These are phyloP conservation scores for Chlamydomonas sphaeroides DNA, from an alignment of 139 green algal genomes.

Conservation along the genomic window DNA sequence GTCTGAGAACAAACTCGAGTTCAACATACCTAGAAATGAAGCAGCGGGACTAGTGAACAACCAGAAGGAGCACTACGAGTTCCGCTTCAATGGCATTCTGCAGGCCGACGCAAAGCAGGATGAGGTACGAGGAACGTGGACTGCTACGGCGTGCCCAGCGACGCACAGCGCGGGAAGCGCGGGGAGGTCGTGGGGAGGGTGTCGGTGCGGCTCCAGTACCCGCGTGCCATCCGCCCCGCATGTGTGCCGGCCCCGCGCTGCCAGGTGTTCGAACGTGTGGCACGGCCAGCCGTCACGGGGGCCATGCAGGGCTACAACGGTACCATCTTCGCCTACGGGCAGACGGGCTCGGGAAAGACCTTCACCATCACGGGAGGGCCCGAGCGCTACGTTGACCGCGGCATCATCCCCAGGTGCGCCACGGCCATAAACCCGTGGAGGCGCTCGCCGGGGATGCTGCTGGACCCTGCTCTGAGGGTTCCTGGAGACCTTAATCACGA, in stretches of 20 bases:
- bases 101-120: slow-evolving; percentile 83
- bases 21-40: slow-evolving; percentile 58
- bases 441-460: too few species aligned
- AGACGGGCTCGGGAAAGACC: slow-evolving; percentile 84
- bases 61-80: slow-evolving; percentile 79
- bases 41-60: slow-evolving; percentile 84
- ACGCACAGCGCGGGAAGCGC: too few species aligned
- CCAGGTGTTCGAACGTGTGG: slow-evolving; percentile 87
- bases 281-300: slow-evolving; percentile 59
- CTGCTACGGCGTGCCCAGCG: too few species aligned
- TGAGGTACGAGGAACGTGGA: too few species aligned
- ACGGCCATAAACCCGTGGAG: too few species aligned
- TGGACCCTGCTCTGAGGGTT: too few species aligned
- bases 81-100: slow-evolving; percentile 87
- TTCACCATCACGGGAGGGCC: slow-evolving; percentile 83
- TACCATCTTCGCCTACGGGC: slow-evolving; percentile 89
- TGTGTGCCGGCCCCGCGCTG: background rate
- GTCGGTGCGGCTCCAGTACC: too few species aligned
- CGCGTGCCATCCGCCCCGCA: too few species aligned
- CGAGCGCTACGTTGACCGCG: slow-evolving; percentile 74
- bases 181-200: too few species aligned
- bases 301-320: slow-evolving; percentile 86
- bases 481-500: too few species aligned
- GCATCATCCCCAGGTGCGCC: slow-evolving; percentile 79
- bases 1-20: slow-evolving; percentile 62